These are phyloP conservation scores for Trichocladium uniseriatum DNA, from an alignment of 495 filamentous ascomycete species.

Conservation along the genomic window DNA sequence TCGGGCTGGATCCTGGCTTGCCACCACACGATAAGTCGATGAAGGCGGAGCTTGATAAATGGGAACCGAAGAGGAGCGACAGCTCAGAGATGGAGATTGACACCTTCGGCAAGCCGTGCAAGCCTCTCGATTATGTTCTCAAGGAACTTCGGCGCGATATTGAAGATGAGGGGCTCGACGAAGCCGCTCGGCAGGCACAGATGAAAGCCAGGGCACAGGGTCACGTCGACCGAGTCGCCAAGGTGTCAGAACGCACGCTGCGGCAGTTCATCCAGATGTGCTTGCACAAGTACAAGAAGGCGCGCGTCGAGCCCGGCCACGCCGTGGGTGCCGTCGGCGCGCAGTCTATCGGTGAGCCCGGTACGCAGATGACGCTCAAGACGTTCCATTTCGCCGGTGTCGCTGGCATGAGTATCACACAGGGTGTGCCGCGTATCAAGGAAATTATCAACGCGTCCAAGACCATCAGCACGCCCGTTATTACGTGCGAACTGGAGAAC, in stretches of 20 bases:
- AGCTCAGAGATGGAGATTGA: conserved; percentile 6
- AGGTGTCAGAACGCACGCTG: conserved; percentile 67
- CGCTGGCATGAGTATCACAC: conserved; percentile 96
- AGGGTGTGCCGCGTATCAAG: conserved; percentile 98
- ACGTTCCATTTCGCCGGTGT: conserved; percentile 99
- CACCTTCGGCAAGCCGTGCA: not conserved
- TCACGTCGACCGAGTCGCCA: conserved; percentile 60
- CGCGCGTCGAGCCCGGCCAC: conserved; percentile 85
- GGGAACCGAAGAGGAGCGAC: conserved; percentile 7
- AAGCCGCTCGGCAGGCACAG: not conserved
- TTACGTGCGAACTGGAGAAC: conserved; percentile 70
- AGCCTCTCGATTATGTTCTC: conserved; percentile 4
- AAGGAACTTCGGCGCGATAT: not conserved
- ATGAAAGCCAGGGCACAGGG: conserved; percentile 8
- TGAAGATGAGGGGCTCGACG: conserved; percentile 4
- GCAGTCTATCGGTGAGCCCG: conserved; percentile 95
- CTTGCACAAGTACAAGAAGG: conserved; percentile 78
- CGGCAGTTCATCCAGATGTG: conserved; percentile 70
- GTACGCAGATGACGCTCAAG: conserved; percentile 98
- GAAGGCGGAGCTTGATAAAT: conserved; percentile 10
- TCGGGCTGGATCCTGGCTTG: conserved; percentile 30
- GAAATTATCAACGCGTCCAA: conserved; percentile 98
- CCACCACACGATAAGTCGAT: conserved; percentile 13
- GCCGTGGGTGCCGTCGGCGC: conserved; percentile 97
- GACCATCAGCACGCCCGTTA: conserved; percentile 86